Conservation (phyloP, 2,329 filamentous ascomycete genomes). For the Epichloe bromicola region DNA sequence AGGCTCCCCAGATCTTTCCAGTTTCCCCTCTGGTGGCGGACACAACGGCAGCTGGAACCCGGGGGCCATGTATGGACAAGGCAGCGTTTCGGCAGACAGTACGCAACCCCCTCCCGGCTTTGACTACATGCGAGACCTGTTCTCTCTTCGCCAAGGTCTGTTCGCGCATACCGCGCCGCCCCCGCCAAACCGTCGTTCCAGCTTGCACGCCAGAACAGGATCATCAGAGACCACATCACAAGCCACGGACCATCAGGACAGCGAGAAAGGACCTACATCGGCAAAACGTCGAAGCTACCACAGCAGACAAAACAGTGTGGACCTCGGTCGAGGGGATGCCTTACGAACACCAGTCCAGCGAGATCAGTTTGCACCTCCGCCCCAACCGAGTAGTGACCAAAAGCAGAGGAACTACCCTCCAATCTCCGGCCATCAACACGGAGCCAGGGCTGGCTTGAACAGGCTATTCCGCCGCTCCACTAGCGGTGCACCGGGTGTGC, state of each 20-base stretch:
- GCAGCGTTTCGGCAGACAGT: conserved; percentile 10
- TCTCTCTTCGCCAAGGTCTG: conserved; percentile 27
- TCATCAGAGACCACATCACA: conserved; percentile 12
- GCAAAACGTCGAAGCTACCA: conserved; percentile 10
- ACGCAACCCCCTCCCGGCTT: conserved; percentile 15
- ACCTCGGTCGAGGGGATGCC: conserved; percentile 14
- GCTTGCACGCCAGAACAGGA: conserved; percentile 35
- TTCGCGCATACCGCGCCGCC: conserved; percentile 30
- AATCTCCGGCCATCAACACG: conserved; percentile 29
- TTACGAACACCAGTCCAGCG: conserved; percentile 14
- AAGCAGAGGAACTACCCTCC: conserved; percentile 37
- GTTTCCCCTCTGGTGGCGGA: conserved; percentile 30
- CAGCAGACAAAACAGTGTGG: conserved; percentile 19
- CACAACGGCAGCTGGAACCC: conserved; percentile 30
- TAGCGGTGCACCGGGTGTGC: conserved; percentile 18
- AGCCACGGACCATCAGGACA: conserved; percentile 6
- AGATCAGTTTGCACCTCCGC: conserved; percentile 9
- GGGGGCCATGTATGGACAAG: conserved; percentile 32
- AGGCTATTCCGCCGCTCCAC: conserved; percentile 38
- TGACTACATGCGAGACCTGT: conserved; percentile 33
- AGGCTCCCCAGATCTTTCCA: conserved; percentile 40
- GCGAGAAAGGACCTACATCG: conserved; percentile 6
- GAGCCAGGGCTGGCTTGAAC: conserved; percentile 33
- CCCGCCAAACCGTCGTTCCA: conserved; percentile 39
- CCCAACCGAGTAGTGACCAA: conserved; percentile 14